phyloP scores from a whole-genome alignment of 176 grass and related monocot genomes.

The Phoenix dactylifera region DNA sequence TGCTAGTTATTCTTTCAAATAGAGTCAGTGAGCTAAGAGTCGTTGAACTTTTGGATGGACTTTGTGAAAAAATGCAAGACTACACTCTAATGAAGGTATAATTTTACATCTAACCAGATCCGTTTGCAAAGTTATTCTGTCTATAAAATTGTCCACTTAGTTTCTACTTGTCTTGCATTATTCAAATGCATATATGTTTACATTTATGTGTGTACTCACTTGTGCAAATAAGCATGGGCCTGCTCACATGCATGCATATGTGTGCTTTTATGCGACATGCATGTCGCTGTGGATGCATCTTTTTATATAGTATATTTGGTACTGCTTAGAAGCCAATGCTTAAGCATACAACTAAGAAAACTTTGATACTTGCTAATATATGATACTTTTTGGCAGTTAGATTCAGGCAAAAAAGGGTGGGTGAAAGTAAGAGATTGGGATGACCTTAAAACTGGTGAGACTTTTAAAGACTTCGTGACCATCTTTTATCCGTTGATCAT shows the following conservation, averaged over 20 bases:
- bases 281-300: background rate
- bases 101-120: background rate
- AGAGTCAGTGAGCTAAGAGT: constrained; percentile 92
- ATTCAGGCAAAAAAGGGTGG: constrained; percentile 67
- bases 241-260: too few species aligned
- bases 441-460: constrained; percentile 58
- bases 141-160: background rate
- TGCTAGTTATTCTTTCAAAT: constrained; percentile 16
- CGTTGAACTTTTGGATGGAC: constrained; percentile 85
- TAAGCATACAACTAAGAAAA: background rate
- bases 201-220: too few species aligned
- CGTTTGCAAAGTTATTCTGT: background rate
- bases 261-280: too few species aligned
- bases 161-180: too few species aligned
- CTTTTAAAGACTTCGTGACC: too few species aligned
- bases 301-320: background rate
- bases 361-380: constrained; percentile 7
- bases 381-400: constrained; percentile 37
- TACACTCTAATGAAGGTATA: constrained; percentile 71
- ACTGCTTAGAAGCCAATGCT: background rate
- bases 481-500: too few species aligned
- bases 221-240: too few species aligned
- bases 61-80: constrained; percentile 95
- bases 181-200: too few species aligned
- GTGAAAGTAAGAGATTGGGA: constrained; percentile 73